Evolutionary conservation across 2,329 filamentous ascomycete species (phyloP).

Genomic region (Cercospora brassicicola): DNA sequence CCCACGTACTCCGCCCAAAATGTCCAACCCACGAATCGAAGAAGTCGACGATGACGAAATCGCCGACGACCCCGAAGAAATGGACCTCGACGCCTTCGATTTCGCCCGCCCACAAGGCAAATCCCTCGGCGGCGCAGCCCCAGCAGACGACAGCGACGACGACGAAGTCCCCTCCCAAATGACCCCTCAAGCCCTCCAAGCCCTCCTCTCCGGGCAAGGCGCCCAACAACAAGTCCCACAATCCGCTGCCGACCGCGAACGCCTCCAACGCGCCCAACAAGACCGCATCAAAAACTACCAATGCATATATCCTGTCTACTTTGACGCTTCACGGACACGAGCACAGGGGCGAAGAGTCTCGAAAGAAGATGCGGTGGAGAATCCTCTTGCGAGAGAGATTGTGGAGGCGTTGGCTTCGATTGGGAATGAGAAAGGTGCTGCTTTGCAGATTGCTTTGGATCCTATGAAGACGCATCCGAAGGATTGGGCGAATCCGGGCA

Average conservation of each 20-base stretch:
- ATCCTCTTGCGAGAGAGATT: constrained; percentile 86
- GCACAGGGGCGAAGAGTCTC: constrained; percentile 79
- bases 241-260: constrained; percentile 6
- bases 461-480: constrained; percentile 90
- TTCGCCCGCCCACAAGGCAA: constrained; percentile 40
- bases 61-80: constrained; percentile 75
- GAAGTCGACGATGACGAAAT: constrained; percentile 79
- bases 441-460: constrained; percentile 77
- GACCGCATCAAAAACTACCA: constrained; percentile 72
- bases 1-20: constrained; percentile 42
- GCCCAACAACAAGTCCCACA: not conserved
- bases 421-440: constrained; percentile 26
- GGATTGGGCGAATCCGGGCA: constrained; percentile 95
- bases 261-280: constrained; percentile 42
- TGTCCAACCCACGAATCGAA: constrained; percentile 86
- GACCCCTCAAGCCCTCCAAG: constrained; percentile 20
- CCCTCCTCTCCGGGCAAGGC: not conserved
- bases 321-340: constrained; percentile 73
- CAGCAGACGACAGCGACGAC: constrained; percentile 7
- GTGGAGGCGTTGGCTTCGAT: constrained; percentile 78
- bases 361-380: constrained; percentile 69
- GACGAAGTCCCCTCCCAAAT: constrained; percentile 28
- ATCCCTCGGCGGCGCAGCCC: constrained; percentile 24
- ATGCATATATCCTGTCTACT: constrained; percentile 94
- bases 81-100: constrained; percentile 70